Percentiles rank a stretch among this genome's conserved stretches.
These are phyloP conservation scores for Alternaria metachromatica DNA, from an alignment of 2,329 filamentous ascomycete genomes.

Conservation along the genomic window DNA sequence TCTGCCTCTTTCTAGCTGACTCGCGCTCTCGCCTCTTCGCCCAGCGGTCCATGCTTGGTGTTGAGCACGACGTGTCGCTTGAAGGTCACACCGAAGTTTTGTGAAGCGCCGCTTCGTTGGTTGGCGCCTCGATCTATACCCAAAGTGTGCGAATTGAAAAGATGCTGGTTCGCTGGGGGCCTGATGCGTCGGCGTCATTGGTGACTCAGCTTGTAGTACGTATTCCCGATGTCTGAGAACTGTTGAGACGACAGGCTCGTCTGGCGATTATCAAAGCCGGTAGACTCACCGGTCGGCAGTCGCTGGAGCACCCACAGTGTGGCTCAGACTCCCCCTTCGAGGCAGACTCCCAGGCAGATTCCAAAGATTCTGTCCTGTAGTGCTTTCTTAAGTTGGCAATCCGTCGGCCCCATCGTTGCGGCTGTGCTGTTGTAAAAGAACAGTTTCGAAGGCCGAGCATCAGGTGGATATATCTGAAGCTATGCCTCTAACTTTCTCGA, in stretches of 20 bases:
- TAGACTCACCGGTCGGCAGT: background rate
- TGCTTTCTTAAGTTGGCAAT: background rate
- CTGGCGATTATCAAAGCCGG: background rate
- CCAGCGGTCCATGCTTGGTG: background rate
- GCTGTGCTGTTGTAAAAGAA: background rate
- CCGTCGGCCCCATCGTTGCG: background rate
- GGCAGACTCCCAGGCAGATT: background rate
- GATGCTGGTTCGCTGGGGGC: background rate
- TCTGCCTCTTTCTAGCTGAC: background rate
- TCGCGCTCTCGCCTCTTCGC: too few relatives aligned
- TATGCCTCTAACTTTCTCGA: background rate
- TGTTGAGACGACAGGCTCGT: background rate
- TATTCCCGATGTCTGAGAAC: background rate
- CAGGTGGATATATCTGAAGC: background rate
- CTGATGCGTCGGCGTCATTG: background rate
- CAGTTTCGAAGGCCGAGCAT: background rate
- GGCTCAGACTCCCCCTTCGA: background rate
- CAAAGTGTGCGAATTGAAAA: background rate
- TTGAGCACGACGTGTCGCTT: background rate
- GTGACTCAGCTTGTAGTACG: background rate
- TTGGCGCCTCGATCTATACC: background rate
- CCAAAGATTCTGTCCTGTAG: background rate
- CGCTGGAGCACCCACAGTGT: background rate
- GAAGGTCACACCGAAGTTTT: background rate
- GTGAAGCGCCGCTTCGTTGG: background rate